phyloP scores from a whole-genome alignment of 1,284 basidiomycete genomes.

The Cutaneotrichosporon mucoides region DNA sequence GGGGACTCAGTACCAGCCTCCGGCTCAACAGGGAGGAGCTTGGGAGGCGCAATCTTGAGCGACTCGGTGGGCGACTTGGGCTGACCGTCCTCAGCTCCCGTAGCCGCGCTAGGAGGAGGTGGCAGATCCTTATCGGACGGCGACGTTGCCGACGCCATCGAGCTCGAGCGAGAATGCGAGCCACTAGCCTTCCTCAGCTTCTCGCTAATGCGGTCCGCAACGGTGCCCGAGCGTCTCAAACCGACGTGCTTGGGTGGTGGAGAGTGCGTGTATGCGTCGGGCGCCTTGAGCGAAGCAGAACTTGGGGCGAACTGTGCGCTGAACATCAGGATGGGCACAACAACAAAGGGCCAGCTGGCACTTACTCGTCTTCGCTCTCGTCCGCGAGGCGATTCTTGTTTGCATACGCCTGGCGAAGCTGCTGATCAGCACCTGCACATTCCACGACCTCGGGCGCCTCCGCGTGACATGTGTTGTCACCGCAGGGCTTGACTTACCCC shows the following conservation, averaged over 20 bases:
- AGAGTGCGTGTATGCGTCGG: conserved; percentile 69
- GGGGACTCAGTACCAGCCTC: conserved; percentile 11
- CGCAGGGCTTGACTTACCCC: conserved; percentile 21
- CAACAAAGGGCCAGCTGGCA: conserved; percentile 10
- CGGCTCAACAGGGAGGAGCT: not conserved
- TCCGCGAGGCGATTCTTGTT: conserved; percentile 73
- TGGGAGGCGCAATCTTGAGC: not conserved
- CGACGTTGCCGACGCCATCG: not conserved
- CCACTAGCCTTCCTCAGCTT: conserved; percentile 43
- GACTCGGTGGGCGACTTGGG: not conserved
- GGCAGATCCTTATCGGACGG: conserved; percentile 30
- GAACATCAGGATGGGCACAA: too few species aligned
- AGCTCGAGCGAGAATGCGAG: not conserved
- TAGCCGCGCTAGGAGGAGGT: too few species aligned
- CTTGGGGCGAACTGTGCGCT: conserved; percentile 72
- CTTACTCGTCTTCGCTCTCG: conserved; percentile 85
- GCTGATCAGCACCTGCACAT: conserved; percentile 4
- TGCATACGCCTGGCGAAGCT: conserved; percentile 71
- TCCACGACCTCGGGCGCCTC: too few species aligned
- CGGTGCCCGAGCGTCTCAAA: conserved; percentile 40
- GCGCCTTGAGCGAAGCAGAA: conserved; percentile 27
- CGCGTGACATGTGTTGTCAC: not conserved
- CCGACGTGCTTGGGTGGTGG: conserved; percentile 52
- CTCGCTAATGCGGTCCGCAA: conserved; percentile 47
- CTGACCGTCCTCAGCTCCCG: not conserved